Conservation (phyloP, 306 rosid genomes). For the Casuarina equisetifolia region DNA sequence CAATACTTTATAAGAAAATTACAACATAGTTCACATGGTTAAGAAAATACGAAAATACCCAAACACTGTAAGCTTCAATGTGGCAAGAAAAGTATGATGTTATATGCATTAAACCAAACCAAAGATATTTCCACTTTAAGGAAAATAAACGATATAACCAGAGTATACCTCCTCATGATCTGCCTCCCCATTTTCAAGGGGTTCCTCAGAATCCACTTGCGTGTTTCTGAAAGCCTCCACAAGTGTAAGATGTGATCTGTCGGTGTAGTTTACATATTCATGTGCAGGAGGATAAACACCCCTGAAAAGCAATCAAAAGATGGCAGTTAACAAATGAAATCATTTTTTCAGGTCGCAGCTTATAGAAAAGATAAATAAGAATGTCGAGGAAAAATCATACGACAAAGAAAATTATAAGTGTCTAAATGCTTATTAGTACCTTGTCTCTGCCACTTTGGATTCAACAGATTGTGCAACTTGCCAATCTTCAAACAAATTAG, state of each 20-base stretch:
- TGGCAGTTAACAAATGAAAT: slow-evolving; percentile 22
- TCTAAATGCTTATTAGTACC: slow-evolving; percentile 36
- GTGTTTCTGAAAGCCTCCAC: slow-evolving; percentile 85
- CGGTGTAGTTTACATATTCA: slow-evolving; percentile 61
- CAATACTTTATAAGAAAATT: not conserved
- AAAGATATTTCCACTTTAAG: not conserved
- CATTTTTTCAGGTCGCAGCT: slow-evolving; percentile 12
- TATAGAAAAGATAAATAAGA: not conserved
- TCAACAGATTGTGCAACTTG: slow-evolving; percentile 95
- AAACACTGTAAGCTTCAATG: not conserved
- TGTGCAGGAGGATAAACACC: slow-evolving; percentile 70
- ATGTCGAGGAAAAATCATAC: not conserved
- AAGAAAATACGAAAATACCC: slow-evolving; percentile 1
- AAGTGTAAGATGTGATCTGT: slow-evolving; percentile 64
- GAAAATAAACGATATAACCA: slow-evolving; percentile 9
- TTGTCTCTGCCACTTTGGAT: slow-evolving; percentile 64
- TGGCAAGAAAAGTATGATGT: not conserved
- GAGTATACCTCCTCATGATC: slow-evolving; percentile 75
- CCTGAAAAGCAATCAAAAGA: slow-evolving; percentile 45
- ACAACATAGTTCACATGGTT: not conserved
- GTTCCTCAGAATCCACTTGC: slow-evolving; percentile 72
- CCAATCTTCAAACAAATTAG: slow-evolving; percentile 94
- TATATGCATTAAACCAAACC: not conserved
- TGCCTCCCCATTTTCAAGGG: slow-evolving; percentile 82
- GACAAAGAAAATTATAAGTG: not conserved